Percentiles rank a stretch among this genome's conserved stretches.
phyloP scores from a whole-genome alignment of 805 yeast genomes.

The Yamadazyma endophytica region DNA sequence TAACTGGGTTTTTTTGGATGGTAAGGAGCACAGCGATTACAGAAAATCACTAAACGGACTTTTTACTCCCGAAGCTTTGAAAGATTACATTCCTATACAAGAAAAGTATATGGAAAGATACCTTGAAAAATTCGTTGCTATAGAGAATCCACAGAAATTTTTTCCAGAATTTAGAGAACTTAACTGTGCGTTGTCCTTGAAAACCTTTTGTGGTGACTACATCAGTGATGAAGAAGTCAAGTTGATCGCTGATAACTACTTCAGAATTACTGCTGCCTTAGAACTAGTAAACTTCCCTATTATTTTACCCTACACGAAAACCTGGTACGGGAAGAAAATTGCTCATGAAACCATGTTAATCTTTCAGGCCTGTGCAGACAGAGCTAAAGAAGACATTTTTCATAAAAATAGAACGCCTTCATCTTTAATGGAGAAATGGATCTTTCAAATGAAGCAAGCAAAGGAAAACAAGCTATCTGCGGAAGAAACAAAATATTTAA shows the following conservation, averaged over 20 bases:
- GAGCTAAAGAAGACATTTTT: conserved; percentile 73
- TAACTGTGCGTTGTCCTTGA: conserved; percentile 88
- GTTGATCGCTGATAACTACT: conserved; percentile 88
- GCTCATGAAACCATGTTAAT: conserved; percentile 93
- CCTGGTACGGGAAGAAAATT: conserved; percentile 95
- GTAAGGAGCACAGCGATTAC: conserved; percentile 92
- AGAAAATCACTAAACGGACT: conserved; percentile 86
- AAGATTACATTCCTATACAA: conserved; percentile 77
- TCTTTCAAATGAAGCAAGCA: conserved; percentile 76
- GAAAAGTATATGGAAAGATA: conserved; percentile 84
- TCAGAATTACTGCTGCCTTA: conserved; percentile 87
- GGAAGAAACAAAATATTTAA: conserved; percentile 52
- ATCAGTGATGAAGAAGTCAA: conserved; percentile 89
- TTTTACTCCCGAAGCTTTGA: conserved; percentile 80
- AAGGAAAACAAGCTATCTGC: conserved; percentile 46
- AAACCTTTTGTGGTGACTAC: conserved; percentile 94
- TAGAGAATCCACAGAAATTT: conserved; percentile 65
- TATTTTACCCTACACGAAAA: conserved; percentile 90
- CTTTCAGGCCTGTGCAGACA: conserved; percentile 83
- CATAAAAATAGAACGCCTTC: conserved; percentile 71
- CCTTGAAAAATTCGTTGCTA: conserved; percentile 61
- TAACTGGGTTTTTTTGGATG: conserved; percentile 97
- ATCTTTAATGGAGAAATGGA: conserved; percentile 97
- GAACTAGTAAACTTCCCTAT: conserved; percentile 98
- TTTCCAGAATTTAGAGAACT: conserved; percentile 95